These are phyloP conservation scores for Neoscytalidium dimidiatum DNA, from an alignment of 2,329 filamentous ascomycete genomes.

Conservation along the genomic window DNA sequence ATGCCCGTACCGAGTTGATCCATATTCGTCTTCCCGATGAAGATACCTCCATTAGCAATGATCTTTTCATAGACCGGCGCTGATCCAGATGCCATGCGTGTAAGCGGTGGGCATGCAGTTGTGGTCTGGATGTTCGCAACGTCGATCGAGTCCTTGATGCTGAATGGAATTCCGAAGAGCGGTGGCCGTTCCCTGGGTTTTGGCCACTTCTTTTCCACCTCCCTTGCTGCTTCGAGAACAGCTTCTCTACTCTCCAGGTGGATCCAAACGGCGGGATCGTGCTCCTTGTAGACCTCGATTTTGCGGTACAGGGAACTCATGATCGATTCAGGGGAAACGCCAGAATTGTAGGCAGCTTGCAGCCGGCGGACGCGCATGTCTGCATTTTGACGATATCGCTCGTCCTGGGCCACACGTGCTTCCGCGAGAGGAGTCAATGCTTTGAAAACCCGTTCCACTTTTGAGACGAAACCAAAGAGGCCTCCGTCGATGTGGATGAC, in stretches of 20 bases:
- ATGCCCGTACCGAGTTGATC: conserved; percentile 66
- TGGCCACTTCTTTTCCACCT: conserved; percentile 44
- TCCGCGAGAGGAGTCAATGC: conserved; percentile 26
- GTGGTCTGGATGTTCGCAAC: conserved; percentile 54
- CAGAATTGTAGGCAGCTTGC: conserved; percentile 46
- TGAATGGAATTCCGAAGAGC: conserved; percentile 59
- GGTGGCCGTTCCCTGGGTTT: conserved; percentile 45
- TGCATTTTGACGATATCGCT: conserved; percentile 32
- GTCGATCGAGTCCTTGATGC: conserved; percentile 60
- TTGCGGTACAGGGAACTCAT: conserved; percentile 48
- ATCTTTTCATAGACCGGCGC: conserved; percentile 55
- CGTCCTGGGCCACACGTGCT: neutral
- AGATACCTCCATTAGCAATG: conserved; percentile 55
- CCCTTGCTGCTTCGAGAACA: conserved; percentile 43
- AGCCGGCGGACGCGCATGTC: conserved; percentile 48
- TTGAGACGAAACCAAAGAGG: conserved; percentile 53
- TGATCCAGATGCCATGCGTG: conserved; percentile 51
- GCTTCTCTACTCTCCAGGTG: conserved; percentile 43
- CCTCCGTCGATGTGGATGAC: conserved; percentile 55
- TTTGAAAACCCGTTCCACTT: conserved; percentile 43
- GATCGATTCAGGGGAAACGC: conserved; percentile 47
- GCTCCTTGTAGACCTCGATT: conserved; percentile 50
- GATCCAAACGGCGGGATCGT: conserved; percentile 57
- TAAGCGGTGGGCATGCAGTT: conserved; percentile 52
- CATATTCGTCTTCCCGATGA: conserved; percentile 63